A percentile compares a stretch with the other conserved stretches of the same genome.
These are phyloP conservation scores for Pyrus hybrid DNA, from an alignment of 331 rosid genomes.

Conservation along the genomic window DNA sequence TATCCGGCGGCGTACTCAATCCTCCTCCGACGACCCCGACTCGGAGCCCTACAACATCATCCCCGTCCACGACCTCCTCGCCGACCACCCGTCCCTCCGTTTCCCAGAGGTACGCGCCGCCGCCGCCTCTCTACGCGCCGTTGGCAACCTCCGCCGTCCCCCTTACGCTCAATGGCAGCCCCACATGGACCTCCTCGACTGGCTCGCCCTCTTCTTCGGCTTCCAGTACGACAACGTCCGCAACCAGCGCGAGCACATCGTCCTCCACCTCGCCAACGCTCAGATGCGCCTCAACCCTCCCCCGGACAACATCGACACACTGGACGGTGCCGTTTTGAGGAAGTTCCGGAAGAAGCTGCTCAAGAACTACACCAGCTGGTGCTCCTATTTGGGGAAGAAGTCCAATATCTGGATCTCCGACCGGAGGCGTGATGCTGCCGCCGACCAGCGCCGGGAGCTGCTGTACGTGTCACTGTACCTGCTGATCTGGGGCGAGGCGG, in stretches of 20 bases:
- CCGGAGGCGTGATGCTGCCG: conserved; percentile 21
- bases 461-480: conserved; percentile 77
- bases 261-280: conserved; percentile 91
- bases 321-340: conserved; percentile 60
- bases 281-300: conserved; percentile 97
- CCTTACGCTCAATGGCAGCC: conserved; percentile 62
- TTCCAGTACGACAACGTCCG: conserved; percentile 82
- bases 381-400: conserved; percentile 84
- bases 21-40: conserved; percentile 18
- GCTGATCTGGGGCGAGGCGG: conserved; percentile 92
- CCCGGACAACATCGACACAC: conserved; percentile 84
- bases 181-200: conserved; percentile 76
- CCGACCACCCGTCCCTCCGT: conserved; percentile 86
- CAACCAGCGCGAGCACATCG: conserved; percentile 89
- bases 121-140: conserved; percentile 53
- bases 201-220: conserved; percentile 80
- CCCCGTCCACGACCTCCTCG: conserved; percentile 75
- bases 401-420: conserved; percentile 88
- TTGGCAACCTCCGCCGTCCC: conserved; percentile 71
- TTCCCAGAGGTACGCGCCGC: conserved; percentile 90
- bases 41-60: conserved; percentile 71
- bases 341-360: conserved; percentile 71
- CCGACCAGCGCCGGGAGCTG: conserved; percentile 78
- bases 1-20: conserved; percentile 31
- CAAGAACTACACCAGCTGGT: conserved; percentile 68